These are phyloP conservation scores for Stipa capillata DNA, from an alignment of 176 grass and related monocot genomes.

Conservation along the genomic window DNA sequence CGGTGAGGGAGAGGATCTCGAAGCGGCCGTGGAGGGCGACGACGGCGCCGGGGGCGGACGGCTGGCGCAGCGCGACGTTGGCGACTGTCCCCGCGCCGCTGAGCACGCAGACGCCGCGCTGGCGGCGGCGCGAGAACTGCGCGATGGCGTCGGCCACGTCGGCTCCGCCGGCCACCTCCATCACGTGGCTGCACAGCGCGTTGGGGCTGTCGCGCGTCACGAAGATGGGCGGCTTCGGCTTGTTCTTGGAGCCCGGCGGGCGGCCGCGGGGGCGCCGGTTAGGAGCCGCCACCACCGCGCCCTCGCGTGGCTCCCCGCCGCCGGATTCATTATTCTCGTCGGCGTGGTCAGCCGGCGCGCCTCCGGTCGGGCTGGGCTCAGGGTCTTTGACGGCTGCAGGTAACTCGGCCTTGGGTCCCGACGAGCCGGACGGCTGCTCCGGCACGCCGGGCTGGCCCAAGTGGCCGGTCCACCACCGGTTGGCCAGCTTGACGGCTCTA, in stretches of 20 bases:
- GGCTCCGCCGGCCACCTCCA: conserved; percentile 84
- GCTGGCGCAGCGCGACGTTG: conserved; percentile 85
- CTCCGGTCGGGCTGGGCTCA: conserved; percentile 24
- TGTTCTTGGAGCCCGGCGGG: conserved; percentile 95
- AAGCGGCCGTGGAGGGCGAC: conserved; percentile 82
- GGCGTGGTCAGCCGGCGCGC: background rate
- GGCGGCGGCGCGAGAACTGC: conserved; percentile 74
- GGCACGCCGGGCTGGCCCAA: conserved; percentile 53
- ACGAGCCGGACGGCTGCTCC: conserved; percentile 56
- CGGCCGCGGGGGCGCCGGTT: conserved; percentile 74
- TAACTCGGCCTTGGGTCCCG: conserved; percentile 30
- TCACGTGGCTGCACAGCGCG: conserved; percentile 83
- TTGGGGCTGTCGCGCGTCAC: conserved; percentile 91
- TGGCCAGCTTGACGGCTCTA: conserved; percentile 56
- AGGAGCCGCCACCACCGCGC: conserved; percentile 39
- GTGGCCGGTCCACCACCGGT: conserved; percentile 84
- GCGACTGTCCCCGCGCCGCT: conserved; percentile 80
- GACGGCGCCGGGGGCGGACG: conserved; percentile 59
- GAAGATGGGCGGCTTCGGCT: conserved; percentile 94
- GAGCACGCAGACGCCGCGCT: conserved; percentile 93
- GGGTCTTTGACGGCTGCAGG: conserved; percentile 23
- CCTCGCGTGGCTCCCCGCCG: conserved; percentile 51
- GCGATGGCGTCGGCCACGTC: conserved; percentile 88
- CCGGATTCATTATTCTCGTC: conserved; percentile 54
- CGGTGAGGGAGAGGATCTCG: conserved; percentile 90